Evolutionary conservation across 345 rosid species (phyloP).

Genomic region (Triadica sebifera): DNA sequence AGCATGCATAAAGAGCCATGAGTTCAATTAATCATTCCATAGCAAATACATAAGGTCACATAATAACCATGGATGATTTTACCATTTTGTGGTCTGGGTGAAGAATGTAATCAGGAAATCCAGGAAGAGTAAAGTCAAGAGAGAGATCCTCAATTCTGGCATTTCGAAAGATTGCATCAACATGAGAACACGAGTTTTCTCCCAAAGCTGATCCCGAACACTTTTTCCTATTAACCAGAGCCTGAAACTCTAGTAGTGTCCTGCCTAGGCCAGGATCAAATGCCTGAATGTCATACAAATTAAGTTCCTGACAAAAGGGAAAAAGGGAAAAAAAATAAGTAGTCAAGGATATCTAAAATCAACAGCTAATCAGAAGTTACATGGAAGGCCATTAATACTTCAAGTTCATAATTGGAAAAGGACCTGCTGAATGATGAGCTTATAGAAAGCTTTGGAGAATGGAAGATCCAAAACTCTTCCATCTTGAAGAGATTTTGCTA

Average conservation of each 20-base stretch:
- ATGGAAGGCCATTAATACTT: neutral
- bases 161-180: conserved; percentile 53
- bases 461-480: conserved; percentile 90
- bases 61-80: conserved; percentile 14
- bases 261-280: conserved; percentile 81
- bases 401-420: conserved; percentile 1
- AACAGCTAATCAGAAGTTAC: neutral
- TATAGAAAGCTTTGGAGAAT: conserved; percentile 82
- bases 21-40: conserved; percentile 6
- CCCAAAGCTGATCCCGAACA: conserved; percentile 32
- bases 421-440: conserved; percentile 79
- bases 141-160: conserved; percentile 72
- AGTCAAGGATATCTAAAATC: conserved; percentile 1
- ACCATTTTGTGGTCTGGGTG: conserved; percentile 47
- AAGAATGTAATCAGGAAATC: conserved; percentile 68
- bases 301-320: conserved; percentile 55
- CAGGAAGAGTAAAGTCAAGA: conserved; percentile 83
- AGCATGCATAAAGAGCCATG: conserved; percentile 6
- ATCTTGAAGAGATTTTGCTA: conserved; percentile 92
- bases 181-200: conserved; percentile 27
- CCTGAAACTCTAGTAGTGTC: conserved; percentile 78
- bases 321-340: neutral
- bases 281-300: conserved; percentile 70
- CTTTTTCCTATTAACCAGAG: conserved; percentile 49
- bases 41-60: neutral